A percentile compares a stretch with the other conserved stretches of the same genome.
These are phyloP conservation scores for Colletotrichum karsti DNA, from an alignment of 2,329 filamentous ascomycete species.

Conservation along the genomic window DNA sequence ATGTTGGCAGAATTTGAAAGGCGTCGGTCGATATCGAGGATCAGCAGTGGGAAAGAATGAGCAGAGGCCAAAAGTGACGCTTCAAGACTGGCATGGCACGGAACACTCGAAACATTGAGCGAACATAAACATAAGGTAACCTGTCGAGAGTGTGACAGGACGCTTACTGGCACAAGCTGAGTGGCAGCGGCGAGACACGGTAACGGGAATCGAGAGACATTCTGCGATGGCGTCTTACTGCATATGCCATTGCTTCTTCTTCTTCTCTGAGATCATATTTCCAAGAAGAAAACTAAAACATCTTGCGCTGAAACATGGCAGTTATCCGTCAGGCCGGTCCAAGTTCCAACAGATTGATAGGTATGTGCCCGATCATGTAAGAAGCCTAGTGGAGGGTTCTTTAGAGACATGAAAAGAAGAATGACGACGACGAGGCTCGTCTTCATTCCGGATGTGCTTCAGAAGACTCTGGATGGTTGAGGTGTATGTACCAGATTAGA, in stretches of 20 bases:
- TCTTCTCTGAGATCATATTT: neutral
- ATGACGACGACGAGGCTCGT: neutral
- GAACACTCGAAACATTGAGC: neutral
- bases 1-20: no score
- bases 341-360: neutral
- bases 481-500: no score
- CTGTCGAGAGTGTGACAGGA: neutral
- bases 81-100: neutral
- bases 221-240: constrained; percentile 15
- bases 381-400: neutral
- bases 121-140: neutral
- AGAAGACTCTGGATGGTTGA: no score
- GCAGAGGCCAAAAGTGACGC: neutral
- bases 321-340: constrained; percentile 6
- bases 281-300: constrained; percentile 21
- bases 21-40: neutral
- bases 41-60: neutral
- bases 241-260: constrained; percentile 21
- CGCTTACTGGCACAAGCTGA: neutral
- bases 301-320: constrained; percentile 11
- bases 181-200: constrained; percentile 7
- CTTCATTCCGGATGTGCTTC: neutral
- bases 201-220: constrained; percentile 24
- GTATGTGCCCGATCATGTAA: neutral
- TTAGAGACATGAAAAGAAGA: neutral